Percentiles rank a stretch among this genome's conserved stretches.
Evolutionary conservation across 2,329 filamentous ascomycete genomes (phyloP).

Genomic region (Ceratocystis diversiconidia): DNA sequence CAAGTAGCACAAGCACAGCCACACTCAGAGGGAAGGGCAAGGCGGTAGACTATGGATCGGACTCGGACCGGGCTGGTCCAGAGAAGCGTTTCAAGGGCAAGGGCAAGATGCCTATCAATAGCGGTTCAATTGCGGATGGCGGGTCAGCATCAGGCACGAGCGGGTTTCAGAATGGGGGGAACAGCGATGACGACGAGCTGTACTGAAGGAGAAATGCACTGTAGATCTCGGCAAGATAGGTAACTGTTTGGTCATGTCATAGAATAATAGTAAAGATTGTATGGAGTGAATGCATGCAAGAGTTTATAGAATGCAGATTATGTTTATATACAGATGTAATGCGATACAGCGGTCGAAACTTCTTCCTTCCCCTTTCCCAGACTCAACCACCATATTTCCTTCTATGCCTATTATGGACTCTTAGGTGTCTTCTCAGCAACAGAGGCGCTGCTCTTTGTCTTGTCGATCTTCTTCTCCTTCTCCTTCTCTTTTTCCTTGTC

Average conservation of each 20-base stretch:
- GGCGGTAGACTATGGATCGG: neutral
- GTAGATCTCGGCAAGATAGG: neutral
- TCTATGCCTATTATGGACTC: neutral
- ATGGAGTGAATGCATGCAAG: neutral
- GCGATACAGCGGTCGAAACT: neutral
- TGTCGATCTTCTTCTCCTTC: neutral
- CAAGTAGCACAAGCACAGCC: conserved; percentile 14
- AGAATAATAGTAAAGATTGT: neutral
- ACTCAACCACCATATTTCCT: neutral
- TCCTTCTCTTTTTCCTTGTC: conserved; percentile 1
- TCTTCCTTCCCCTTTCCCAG: neutral
- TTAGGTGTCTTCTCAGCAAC: neutral
- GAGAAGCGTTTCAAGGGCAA: conserved; percentile 43
- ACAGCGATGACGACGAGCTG: conserved; percentile 42
- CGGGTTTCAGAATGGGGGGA: conserved; percentile 39
- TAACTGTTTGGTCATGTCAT: neutral
- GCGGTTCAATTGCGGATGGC: neutral
- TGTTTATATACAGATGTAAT: neutral
- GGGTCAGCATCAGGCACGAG: conserved; percentile 22
- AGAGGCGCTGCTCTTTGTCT: neutral
- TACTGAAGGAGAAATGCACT: conserved; percentile 28
- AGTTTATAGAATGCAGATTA: neutral
- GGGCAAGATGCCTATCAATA: conserved; percentile 29
- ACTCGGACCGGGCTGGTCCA: conserved; percentile 26
- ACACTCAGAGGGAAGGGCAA: conserved; percentile 11